A percentile compares a stretch with the other conserved stretches of the same genome.
Conservation (phyloP, 2,329 filamentous ascomycete genomes). For the Aschersonia sp. region DNA sequence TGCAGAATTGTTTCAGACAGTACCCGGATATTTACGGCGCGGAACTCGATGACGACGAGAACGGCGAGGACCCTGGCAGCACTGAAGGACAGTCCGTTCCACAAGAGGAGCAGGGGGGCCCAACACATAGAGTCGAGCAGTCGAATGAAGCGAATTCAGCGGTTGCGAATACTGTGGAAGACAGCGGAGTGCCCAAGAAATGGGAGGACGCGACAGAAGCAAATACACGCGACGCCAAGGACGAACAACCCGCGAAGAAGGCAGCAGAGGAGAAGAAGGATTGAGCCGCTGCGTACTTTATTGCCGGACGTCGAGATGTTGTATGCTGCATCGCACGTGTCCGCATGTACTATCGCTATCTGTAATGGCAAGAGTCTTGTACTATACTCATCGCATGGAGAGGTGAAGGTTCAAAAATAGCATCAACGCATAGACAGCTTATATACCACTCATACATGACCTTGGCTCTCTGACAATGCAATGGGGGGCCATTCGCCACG, state of each 20-base stretch:
- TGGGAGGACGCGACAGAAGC: slow-evolving; percentile 17
- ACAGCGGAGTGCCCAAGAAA: slow-evolving; percentile 5
- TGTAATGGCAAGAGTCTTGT: no score
- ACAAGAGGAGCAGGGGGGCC: not conserved
- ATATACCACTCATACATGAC: not conserved
- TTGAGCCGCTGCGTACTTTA: slow-evolving; percentile 2
- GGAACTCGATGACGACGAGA: slow-evolving; percentile 68
- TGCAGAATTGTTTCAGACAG: slow-evolving; percentile 93
- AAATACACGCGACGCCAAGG: slow-evolving; percentile 10
- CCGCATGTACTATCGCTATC: no score
- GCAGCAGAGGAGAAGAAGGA: slow-evolving; percentile 4
- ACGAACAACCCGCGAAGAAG: slow-evolving; percentile 8
- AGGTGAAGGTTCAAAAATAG: not conserved
- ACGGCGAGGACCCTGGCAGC: slow-evolving; percentile 11
- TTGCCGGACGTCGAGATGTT: not conserved
- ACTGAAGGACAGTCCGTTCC: slow-evolving; percentile 5
- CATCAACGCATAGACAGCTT: not conserved
- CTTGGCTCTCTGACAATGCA: no score
- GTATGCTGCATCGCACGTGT: not conserved
- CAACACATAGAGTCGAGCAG: not conserved
- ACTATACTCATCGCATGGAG: not conserved
- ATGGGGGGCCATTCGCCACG: no score
- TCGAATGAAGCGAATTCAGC: slow-evolving; percentile 1
- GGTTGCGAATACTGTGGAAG: not conserved
- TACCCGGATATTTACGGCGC: slow-evolving; percentile 89